Conservation (phyloP, 495 filamentous ascomycete genomes). For the Trichocladium uniseriatum region DNA sequence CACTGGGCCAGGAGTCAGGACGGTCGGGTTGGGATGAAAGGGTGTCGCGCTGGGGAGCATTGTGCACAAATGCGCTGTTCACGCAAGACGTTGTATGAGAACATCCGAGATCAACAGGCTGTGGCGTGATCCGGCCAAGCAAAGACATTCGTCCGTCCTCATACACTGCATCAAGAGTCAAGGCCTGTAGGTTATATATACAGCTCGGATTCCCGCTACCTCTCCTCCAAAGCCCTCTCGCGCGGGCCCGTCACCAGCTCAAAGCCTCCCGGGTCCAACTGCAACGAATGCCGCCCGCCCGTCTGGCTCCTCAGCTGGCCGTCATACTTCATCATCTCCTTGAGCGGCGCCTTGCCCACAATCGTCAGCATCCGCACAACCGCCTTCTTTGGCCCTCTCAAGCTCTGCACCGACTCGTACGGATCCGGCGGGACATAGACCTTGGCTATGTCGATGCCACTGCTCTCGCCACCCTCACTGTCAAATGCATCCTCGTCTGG, state of each 20-base stretch:
- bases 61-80: too few species aligned
- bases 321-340: conserved; percentile 96
- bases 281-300: conserved; percentile 79
- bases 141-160: too few species aligned
- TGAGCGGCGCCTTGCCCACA: conserved; percentile 76
- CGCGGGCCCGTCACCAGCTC: conserved; percentile 63
- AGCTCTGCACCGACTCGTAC: conserved; percentile 51
- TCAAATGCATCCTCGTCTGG: conserved; percentile 23
- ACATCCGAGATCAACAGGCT: too few species aligned
- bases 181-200: too few species aligned
- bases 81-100: too few species aligned
- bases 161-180: too few species aligned
- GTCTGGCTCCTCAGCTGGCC: conserved; percentile 83
- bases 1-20: too few species aligned
- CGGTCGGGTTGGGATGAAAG: too few species aligned
- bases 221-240: conserved; percentile 31
- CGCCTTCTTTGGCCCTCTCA: conserved; percentile 32
- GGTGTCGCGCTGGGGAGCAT: too few species aligned
- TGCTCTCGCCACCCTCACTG: conserved; percentile 3
- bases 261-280: conserved; percentile 85
- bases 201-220: too few species aligned
- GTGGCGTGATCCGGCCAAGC: too few species aligned
- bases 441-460: conserved; percentile 51
- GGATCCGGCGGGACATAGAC: conserved; percentile 83
- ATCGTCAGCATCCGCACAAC: conserved; percentile 46